These are phyloP conservation scores for Candida coquimbonensis DNA, from an alignment of 805 yeast species.

Conservation along the genomic window DNA sequence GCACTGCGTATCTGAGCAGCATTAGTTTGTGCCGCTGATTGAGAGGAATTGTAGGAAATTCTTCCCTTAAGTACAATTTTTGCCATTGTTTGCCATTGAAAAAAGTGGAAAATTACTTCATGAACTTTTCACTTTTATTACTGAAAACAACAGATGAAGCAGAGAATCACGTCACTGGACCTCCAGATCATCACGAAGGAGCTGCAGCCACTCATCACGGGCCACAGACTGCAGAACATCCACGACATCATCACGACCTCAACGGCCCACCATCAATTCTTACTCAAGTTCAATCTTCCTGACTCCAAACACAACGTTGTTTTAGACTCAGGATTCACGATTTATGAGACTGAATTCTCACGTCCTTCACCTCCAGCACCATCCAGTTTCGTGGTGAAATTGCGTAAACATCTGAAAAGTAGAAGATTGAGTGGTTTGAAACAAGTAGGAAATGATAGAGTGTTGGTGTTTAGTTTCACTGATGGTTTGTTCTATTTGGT, in stretches of 20 bases:
- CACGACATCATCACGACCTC: conserved; percentile 53
- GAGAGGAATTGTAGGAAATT: neutral
- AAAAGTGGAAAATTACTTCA: neutral
- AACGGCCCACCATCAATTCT: conserved; percentile 61
- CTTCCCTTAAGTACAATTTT: neutral
- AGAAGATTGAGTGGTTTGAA: conserved; percentile 65
- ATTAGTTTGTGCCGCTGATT: too few relatives aligned
- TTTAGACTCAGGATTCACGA: conserved; percentile 79
- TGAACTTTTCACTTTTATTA: too few relatives aligned
- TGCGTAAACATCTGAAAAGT: conserved; percentile 80
- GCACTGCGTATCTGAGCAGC: neutral
- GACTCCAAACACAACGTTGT: conserved; percentile 72
- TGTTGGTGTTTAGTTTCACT: conserved; percentile 76
- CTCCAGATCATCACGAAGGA: conserved; percentile 66
- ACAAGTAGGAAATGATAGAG: conserved; percentile 75
- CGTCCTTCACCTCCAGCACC: conserved; percentile 79
- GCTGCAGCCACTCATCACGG: conserved; percentile 46
- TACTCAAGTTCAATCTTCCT: conserved; percentile 75
- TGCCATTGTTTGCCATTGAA: neutral
- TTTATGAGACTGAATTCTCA: conserved; percentile 73
- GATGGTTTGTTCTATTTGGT: conserved; percentile 76
- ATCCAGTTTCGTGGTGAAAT: conserved; percentile 75
- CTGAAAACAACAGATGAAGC: conserved; percentile 30
- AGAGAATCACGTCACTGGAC: conserved; percentile 82
- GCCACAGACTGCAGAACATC: conserved; percentile 74